A percentile compares a stretch with the other conserved stretches of the same genome.
Evolutionary conservation across 192 early-diverging fungal species (phyloP).

Genomic region (Phlyctochytrium bullatum): DNA sequence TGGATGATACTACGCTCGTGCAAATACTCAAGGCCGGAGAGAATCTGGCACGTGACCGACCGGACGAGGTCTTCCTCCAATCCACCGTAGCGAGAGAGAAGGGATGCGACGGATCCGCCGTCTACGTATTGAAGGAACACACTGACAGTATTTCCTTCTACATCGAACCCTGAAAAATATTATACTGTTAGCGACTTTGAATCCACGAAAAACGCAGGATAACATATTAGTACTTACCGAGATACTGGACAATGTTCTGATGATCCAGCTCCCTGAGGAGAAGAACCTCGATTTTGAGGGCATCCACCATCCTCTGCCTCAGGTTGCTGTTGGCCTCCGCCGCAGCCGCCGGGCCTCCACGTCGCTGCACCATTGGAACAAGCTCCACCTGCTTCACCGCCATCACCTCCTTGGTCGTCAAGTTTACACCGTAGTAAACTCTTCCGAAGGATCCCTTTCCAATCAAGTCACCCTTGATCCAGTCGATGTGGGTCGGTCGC

Average conservation of each 20-base stretch:
- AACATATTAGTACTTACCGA: conserved; percentile 48
- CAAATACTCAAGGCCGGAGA: conserved; percentile 90
- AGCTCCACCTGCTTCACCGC: conserved; percentile 54
- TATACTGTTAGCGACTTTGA: background rate
- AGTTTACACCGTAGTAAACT: conserved; percentile 91
- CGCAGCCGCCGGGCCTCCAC: background rate
- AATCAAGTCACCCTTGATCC: conserved; percentile 92
- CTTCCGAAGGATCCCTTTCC: conserved; percentile 91
- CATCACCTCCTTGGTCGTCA: conserved; percentile 79
- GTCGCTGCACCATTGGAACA: conserved; percentile 8
- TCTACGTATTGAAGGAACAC: conserved; percentile 98
- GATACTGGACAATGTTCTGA: conserved; percentile 94
- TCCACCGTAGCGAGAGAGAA: conserved; percentile 81
- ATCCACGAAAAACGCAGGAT: background rate
- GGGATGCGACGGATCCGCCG: conserved; percentile 88
- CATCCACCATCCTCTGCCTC: conserved; percentile 68
- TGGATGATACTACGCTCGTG: conserved; percentile 95
- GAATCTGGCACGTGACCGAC: conserved; percentile 85
- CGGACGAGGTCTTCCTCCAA: conserved; percentile 82
- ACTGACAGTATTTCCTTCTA: conserved; percentile 71
- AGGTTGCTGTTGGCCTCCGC: conserved; percentile 15
- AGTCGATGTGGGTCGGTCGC: conserved; percentile 44
- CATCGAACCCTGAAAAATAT: conserved; percentile 65
- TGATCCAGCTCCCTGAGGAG: conserved; percentile 90
- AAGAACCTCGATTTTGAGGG: conserved; percentile 85